Percentiles rank a stretch among this genome's conserved stretches.
Conservation (phyloP, 345 rosid genomes). For the Lepidium aucheri region DNA sequence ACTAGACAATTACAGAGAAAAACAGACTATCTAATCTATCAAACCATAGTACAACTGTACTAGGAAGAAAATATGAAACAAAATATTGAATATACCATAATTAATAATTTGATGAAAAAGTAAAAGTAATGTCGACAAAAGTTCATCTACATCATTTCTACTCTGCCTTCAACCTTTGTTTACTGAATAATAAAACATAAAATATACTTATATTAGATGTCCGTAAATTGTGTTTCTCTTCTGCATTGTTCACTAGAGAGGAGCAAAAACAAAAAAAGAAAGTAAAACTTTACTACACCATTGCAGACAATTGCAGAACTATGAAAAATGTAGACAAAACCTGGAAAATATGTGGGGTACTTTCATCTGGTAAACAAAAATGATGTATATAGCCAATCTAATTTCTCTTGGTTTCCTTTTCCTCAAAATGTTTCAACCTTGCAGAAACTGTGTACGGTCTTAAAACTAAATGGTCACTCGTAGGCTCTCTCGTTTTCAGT, state of each 20-base stretch:
- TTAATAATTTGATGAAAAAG: too few species aligned
- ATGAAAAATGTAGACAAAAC: neutral
- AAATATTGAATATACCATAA: too few species aligned
- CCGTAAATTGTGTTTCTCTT: neutral
- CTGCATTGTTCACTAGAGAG: neutral
- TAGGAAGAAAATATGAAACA: too few species aligned
- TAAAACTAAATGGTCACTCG: neutral
- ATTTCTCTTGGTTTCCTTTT: neutral
- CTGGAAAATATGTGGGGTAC: neutral
- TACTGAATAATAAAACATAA: neutral
- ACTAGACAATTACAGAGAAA: too few species aligned
- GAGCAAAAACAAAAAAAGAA: neutral
- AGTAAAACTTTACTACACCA: slow-evolving; percentile 11
- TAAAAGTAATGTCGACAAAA: too few species aligned
- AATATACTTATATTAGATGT: neutral
- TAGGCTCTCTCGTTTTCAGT: slow-evolving; percentile 1
- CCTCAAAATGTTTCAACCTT: neutral
- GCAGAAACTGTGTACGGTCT: neutral
- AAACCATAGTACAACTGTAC: too few species aligned
- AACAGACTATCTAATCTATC: too few species aligned
- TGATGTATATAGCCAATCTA: neutral
- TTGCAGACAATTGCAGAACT: slow-evolving; percentile 8
- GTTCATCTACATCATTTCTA: neutral
- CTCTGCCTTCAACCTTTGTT: neutral
- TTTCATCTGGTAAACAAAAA: slow-evolving; percentile 9